These are phyloP conservation scores for Rachicladosporium sp. DNA, from an alignment of 2,329 filamentous ascomycete species.

Conservation along the genomic window DNA sequence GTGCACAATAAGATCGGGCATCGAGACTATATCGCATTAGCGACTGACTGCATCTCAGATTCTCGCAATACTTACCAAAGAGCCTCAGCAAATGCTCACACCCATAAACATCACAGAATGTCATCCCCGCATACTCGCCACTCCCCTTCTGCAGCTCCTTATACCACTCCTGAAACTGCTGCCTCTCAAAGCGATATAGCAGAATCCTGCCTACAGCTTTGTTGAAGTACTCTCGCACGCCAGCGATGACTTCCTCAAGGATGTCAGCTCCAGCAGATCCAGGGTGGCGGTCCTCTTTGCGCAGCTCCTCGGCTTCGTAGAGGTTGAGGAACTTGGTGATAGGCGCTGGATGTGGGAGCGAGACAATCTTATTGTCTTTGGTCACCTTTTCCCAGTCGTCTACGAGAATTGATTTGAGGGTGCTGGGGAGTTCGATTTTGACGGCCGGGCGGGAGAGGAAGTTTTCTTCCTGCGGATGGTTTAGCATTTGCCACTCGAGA, in stretches of 20 bases:
- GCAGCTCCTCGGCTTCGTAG: conserved; percentile 67
- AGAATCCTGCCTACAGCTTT: conserved; percentile 77
- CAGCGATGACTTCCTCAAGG: conserved; percentile 75
- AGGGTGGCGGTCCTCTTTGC: conserved; percentile 45
- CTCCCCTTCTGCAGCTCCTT: conserved; percentile 51
- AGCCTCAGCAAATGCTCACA: conserved; percentile 83
- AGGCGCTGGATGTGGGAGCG: conserved; percentile 64
- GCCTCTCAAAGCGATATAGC: conserved; percentile 85
- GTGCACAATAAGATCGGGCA: conserved; percentile 88
- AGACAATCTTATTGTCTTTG: conserved; percentile 82
- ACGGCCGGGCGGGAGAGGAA: conserved; percentile 78
- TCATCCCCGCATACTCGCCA: conserved; percentile 56
- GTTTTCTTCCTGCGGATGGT: conserved; percentile 59
- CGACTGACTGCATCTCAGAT: too few relatives aligned
- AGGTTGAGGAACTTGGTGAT: conserved; percentile 69
- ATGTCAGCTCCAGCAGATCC: conserved; percentile 68
- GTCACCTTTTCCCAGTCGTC: conserved; percentile 99
- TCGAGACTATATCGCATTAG: conserved; percentile 48
- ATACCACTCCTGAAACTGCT: conserved; percentile 70
- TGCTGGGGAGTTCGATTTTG: conserved; percentile 74
- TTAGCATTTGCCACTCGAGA: not conserved
- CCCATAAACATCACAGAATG: conserved; percentile 72
- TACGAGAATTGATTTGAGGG: conserved; percentile 81
- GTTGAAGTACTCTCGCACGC: conserved; percentile 88
- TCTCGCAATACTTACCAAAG: conserved; percentile 50